These are phyloP conservation scores for Escallonia herrerae DNA, from an alignment of 129 eudicot species.

Conservation along the genomic window DNA sequence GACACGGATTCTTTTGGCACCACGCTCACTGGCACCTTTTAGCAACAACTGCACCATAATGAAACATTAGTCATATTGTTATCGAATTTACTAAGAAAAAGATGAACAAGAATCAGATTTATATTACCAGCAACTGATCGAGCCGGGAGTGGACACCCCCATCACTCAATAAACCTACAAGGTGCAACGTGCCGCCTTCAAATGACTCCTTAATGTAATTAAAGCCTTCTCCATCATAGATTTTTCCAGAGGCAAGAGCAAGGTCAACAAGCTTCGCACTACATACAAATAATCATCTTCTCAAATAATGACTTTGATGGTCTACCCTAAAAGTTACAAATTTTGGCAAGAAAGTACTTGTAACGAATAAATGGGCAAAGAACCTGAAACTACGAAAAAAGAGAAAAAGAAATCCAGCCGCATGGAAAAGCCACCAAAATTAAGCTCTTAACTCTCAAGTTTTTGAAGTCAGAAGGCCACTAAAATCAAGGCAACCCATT, in stretches of 20 bases:
- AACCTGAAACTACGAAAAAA: neutral
- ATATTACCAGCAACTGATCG: constrained; percentile 75
- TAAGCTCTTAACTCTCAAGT: no score
- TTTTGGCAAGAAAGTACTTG: neutral
- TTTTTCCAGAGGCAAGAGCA: constrained; percentile 89
- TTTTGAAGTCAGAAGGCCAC: no score
- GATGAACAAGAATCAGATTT: no score
- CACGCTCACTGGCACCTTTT: constrained; percentile 85
- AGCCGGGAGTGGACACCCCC: constrained; percentile 97
- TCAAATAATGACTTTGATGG: no score
- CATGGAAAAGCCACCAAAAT: no score
- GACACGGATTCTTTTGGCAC: constrained; percentile 87
- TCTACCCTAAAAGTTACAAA: neutral
- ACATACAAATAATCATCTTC: constrained; percentile 1
- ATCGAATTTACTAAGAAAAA: no score
- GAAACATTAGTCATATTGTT: no score
- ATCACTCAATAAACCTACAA: constrained; percentile 90
- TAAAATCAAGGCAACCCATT: no score
- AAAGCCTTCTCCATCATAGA: constrained; percentile 83
- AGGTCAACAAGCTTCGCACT: constrained; percentile 94
- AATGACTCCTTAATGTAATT: constrained; percentile 71
- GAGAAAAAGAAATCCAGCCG: no score
- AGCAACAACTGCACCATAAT: constrained; percentile 58
- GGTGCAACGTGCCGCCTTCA: constrained; percentile 70
- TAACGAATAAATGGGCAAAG: neutral